Conservation (phyloP, 495 filamentous ascomycete species). For the Penicillium dipodomyicola region DNA sequence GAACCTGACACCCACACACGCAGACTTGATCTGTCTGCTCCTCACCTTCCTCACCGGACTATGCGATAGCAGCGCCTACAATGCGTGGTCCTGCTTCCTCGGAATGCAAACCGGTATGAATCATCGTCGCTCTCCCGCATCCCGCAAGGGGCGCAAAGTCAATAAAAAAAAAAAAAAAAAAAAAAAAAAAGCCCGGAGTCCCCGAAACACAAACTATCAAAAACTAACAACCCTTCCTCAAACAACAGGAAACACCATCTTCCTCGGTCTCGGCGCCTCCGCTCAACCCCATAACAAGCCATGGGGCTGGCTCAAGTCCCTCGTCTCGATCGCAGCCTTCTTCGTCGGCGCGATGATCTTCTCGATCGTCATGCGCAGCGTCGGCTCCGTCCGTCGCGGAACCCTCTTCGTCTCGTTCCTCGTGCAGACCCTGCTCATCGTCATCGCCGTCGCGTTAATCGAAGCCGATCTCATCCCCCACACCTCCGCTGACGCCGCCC, state of each 20-base stretch:
- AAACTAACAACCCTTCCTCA: neutral
- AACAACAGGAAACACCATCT: slow-evolving; percentile 59
- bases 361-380: slow-evolving; percentile 33
- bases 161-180: neutral
- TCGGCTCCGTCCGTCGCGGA: slow-evolving; percentile 45
- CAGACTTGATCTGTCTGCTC: slow-evolving; percentile 53
- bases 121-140: slow-evolving; percentile 16
- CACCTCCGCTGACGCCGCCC: slow-evolving; percentile 24
- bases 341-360: slow-evolving; percentile 53
- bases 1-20: slow-evolving; percentile 40
- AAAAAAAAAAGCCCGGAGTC: too few relatives aligned
- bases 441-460: slow-evolving; percentile 58
- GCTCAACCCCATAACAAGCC: slow-evolving; percentile 49
- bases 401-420: slow-evolving; percentile 57
- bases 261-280: slow-evolving; percentile 62
- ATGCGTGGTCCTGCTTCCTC: slow-evolving; percentile 60
- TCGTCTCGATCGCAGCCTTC: slow-evolving; percentile 58
- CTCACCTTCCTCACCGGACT: slow-evolving; percentile 58
- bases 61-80: slow-evolving; percentile 61
- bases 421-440: slow-evolving; percentile 53
- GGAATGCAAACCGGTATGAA: slow-evolving; percentile 64
- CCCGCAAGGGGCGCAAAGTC: slow-evolving; percentile 16
- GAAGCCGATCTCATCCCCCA: slow-evolving; percentile 50
- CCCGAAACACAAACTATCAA: neutral
- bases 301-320: slow-evolving; percentile 63